Conservation (phyloP, 441 rosid species). For the Gossypium gossypioides region DNA sequence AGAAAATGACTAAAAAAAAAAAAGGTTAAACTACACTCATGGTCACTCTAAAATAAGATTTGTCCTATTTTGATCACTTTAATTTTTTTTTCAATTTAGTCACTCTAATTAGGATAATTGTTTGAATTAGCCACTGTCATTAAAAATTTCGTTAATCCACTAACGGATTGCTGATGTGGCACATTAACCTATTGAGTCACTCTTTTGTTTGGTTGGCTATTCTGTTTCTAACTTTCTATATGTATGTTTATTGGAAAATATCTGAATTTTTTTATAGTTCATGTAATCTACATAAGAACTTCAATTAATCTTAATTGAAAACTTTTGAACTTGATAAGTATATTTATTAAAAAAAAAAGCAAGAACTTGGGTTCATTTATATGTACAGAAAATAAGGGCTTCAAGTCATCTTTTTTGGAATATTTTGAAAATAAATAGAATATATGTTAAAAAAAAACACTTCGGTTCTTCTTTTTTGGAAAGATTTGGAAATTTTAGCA, state of each 20-base stretch:
- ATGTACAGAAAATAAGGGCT: background rate
- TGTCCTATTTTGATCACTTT: no score
- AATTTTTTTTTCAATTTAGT: no score
- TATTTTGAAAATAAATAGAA: background rate
- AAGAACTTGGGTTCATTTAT: background rate
- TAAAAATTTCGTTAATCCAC: no score
- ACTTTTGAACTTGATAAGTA: background rate
- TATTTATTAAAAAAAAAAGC: background rate
- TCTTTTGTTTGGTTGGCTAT: background rate
- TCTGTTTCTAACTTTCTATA: background rate
- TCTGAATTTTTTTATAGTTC: background rate
- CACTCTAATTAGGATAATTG: no score
- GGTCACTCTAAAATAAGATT: no score
- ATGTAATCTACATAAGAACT: background rate
- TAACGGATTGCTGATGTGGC: no score
- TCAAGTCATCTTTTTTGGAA: background rate
- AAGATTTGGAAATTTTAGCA: no score
- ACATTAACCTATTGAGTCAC: background rate
- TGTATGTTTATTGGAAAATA: background rate
- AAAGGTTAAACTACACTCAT: no score
- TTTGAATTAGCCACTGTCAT: no score
- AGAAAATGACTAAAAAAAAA: no score
- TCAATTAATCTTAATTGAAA: background rate
- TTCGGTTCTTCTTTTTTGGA: no score
- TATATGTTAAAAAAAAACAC: background rate